Base-by-base conservation (phyloP, 1,284 basidiomycete species). In the Ceratobasidium sp. region DNA sequence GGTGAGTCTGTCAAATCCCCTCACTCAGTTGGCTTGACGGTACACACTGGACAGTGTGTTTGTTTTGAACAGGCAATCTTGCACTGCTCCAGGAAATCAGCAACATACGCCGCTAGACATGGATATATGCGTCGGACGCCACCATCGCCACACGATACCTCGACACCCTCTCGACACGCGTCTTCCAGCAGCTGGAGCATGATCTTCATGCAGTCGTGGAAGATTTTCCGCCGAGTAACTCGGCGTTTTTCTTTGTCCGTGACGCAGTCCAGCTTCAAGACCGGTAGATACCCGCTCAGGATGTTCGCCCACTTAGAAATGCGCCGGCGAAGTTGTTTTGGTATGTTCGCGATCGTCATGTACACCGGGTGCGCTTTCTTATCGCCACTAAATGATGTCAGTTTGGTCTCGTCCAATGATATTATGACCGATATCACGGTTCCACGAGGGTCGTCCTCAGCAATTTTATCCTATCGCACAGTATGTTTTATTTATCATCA, bases 311-410 rank as follows among this genome's bases (percentile, higher is more conserved):
- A 28, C 10, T 64, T 73, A 15, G 67, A 75, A 12, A 57, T 61
- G 20, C 56, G 65, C 7, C 59, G 71, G 10, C 64, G 77, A 7
- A 77, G 23, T 6, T 42, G n/a, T 48, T 80, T 80, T 23, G 66
- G 28, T 10, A 80, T 68, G 54, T 81, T 81, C 10, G 71, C 78
- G 20, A 80, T 62, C 1, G 79, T 74, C 0, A 81, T 7, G 48
- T 81, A 81, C 2, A 81, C 78, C 0, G 79, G 77, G 46, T 79
- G 78, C 13, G 78, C 78, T 42, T 61, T 64, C 23, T 78, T 80
- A 17, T 77, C 65, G 2, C 80, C 68, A 26, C 64, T 62, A 38
- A 79, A 73, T 15, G 46, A 56, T 0, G 78, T 77, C 0, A 81
- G 66, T 26, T 68, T 33, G 15, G 79, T 81, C 46, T 79, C 65